Conservation (phyloP, 2,329 filamentous ascomycete species). For the Neocatenulostroma microsporum region DNA sequence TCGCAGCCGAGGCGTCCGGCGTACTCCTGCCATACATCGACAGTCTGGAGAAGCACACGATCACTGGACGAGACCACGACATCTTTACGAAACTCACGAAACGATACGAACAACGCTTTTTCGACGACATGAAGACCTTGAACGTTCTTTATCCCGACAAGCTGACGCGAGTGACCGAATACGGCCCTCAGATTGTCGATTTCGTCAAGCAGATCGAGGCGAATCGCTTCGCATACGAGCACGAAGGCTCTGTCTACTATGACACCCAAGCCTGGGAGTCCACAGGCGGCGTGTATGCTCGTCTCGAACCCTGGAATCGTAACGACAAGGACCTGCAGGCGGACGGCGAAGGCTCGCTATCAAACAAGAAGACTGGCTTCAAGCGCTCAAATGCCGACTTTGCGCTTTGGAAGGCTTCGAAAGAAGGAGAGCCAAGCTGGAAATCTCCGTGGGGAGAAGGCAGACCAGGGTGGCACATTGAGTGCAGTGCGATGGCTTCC, state of each 20-base stretch:
- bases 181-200: constrained; percentile 73
- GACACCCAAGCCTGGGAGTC: constrained; percentile 82
- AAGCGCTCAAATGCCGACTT: constrained; percentile 81
- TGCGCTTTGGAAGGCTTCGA: constrained; percentile 87
- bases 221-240: constrained; percentile 74
- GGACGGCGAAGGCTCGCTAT: constrained; percentile 80
- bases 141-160: constrained; percentile 79
- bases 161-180: constrained; percentile 86
- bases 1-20: constrained; percentile 54
- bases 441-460: constrained; percentile 79
- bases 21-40: constrained; percentile 80
- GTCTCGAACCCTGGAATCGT: constrained; percentile 75
- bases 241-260: constrained; percentile 77
- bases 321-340: constrained; percentile 76
- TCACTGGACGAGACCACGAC: constrained; percentile 54
- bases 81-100: constrained; percentile 84
- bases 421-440: constrained; percentile 88
- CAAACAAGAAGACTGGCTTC: constrained; percentile 43
- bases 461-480: constrained; percentile 92
- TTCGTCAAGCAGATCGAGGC: constrained; percentile 77
- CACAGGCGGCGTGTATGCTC: constrained; percentile 75
- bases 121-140: constrained; percentile 75
- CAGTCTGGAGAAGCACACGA: constrained; percentile 46
- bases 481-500: constrained; percentile 93
- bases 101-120: constrained; percentile 80